Conservation (phyloP, 164 flowering plant genomes). For the Vitis cinerea region DNA sequence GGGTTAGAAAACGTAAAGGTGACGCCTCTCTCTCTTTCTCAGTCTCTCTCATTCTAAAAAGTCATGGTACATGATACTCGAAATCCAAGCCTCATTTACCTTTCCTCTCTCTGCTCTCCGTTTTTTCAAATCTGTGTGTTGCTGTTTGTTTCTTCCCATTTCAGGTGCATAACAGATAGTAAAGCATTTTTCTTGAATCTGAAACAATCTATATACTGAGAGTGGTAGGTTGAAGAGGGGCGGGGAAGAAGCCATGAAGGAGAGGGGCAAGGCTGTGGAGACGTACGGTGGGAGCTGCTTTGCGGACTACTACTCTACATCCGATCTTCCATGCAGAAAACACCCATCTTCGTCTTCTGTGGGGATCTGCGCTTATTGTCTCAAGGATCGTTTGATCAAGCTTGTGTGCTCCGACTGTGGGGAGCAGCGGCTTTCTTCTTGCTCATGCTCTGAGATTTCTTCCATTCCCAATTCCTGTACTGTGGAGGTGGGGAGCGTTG, state of each 20-base stretch:
- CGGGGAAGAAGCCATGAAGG: constrained; percentile 37
- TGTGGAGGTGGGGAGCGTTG: constrained; percentile 68
- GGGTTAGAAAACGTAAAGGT: constrained; percentile 46
- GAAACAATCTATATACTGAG: no score
- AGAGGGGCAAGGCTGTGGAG: constrained; percentile 60
- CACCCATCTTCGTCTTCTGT: constrained; percentile 69
- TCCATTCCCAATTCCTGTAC: constrained; percentile 47
- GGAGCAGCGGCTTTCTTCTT: constrained; percentile 78
- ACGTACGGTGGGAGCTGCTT: constrained; percentile 11
- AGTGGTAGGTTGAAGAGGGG: no score
- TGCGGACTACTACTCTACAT: constrained; percentile 28
- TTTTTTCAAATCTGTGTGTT: not conserved
- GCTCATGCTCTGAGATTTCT: constrained; percentile 74
- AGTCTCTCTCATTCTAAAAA: not conserved
- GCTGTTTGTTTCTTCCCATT: not conserved
- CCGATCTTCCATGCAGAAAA: constrained; percentile 59
- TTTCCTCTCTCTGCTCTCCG: constrained; percentile 4
- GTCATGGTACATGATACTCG: not conserved
- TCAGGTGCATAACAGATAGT: not conserved
- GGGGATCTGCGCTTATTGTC: constrained; percentile 80
- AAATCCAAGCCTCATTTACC: not conserved
- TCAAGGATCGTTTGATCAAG: constrained; percentile 61
- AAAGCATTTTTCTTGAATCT: no score
- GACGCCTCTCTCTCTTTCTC: constrained; percentile 28
- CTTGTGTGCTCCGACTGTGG: constrained; percentile 88